Base-by-base conservation (phyloP, 352 stramenopile genomes). In the Phytophthora syringae region DNA sequence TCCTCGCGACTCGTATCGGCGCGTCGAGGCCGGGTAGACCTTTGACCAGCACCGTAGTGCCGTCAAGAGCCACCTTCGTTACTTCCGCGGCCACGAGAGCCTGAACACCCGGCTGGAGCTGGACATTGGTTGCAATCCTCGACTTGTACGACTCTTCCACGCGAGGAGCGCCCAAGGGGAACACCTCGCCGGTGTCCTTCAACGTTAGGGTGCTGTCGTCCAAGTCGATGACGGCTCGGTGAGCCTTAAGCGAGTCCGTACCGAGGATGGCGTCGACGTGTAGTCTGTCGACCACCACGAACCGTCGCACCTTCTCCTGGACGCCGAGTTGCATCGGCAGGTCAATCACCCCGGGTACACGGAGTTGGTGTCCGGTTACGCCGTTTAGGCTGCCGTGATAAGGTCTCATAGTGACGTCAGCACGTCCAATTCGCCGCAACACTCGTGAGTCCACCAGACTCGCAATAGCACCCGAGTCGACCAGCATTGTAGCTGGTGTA, bases 181-280 rank as follows among this genome's bases (percentile, higher is more conserved):
- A 51, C 24, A 54, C 37, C 16, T 65, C 57, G 6, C 21, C 20
- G 13, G 48, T 52, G 2, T 10, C 42, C 27, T 65, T 65, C 11
- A 58, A 6, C 1, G 20, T 58, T 12, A 58, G 3, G 0, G 13
- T 32, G 15, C 16, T 24, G 3, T 51, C 39, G 2, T 58, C 57
- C 9, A 65, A 5, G 16, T 65, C 47, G 7, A 65, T 45, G 1
- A 65, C 47, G 2, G 57, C 47, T 1, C 48, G 13, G 28, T 34
- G 58, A 7, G 47, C 47, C 27, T 45, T 52, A 2, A 57, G 37
- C 9, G 44, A 32, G 7, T 62, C 43, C 0, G 43, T 62, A 3
- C 54, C 42, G 3, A 53, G 22, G 10, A 52, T 65, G 1, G 30
- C 25, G 18, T 65, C 37, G 0, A 65, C 36, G 10, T 47, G 37